Percentiles rank a stretch among this genome's conserved stretches.
phyloP scores from a whole-genome alignment of 2,329 filamentous ascomycete genomes.

The Lasiodiplodia sp. region DNA sequence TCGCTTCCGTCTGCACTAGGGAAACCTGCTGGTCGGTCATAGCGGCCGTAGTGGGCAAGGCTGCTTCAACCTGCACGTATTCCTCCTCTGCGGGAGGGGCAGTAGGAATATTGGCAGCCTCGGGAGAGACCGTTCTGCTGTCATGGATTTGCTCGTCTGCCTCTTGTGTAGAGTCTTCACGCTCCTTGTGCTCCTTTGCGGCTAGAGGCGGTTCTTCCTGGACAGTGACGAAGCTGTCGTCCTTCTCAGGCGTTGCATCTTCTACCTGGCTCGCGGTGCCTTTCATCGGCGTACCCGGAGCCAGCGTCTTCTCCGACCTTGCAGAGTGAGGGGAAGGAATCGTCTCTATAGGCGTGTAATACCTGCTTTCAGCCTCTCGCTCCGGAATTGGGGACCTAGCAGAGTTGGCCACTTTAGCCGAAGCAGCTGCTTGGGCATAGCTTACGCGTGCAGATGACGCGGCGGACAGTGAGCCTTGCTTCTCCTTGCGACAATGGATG shows the following conservation, averaged over 20 bases:
- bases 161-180: no score
- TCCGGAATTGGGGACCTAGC: background rate
- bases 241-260: slow-evolving; percentile 8
- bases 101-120: background rate
- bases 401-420: background rate
- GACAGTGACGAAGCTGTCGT: slow-evolving; percentile 27
- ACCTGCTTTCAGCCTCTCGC: slow-evolving; percentile 4
- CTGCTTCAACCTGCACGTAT: background rate
- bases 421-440: slow-evolving; percentile 22
- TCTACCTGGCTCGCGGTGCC: background rate
- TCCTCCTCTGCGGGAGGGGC: background rate
- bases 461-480: background rate
- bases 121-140: background rate
- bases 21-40: background rate
- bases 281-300: background rate
- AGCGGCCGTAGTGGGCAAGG: background rate
- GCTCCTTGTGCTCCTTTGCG: background rate
- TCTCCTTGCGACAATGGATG: slow-evolving; percentile 20
- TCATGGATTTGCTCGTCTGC: background rate
- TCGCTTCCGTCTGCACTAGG: background rate
- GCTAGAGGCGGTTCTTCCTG: slow-evolving; percentile 6
- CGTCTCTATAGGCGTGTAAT: slow-evolving; percentile 17
- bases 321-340: background rate
- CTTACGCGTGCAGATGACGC: slow-evolving; percentile 2
- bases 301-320: background rate